phyloP scores from a whole-genome alignment of 2,329 filamentous ascomycete species.

The Clonostachys chloroleuca region DNA sequence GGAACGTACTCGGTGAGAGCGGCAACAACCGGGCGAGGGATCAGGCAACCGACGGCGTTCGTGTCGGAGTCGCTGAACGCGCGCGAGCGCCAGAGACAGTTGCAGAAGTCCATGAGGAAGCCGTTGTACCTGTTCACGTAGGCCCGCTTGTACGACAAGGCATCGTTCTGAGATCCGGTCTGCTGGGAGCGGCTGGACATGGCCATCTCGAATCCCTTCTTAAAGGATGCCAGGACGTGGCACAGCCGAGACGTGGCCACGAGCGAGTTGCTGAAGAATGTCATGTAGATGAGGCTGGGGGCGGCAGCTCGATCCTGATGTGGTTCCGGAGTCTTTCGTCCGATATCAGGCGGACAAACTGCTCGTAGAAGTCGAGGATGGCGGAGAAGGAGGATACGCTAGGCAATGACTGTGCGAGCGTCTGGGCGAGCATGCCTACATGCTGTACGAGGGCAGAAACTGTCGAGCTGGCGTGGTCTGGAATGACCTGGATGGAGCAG shows the following conservation, averaged over 20 bases:
- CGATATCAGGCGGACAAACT: conserved; percentile 51
- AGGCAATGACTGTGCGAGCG: conserved; percentile 50
- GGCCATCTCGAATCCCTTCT: conserved; percentile 66
- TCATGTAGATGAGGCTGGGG: conserved; percentile 63
- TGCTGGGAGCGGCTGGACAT: conserved; percentile 23
- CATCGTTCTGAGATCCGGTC: conserved; percentile 13
- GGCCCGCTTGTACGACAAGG: conserved; percentile 45
- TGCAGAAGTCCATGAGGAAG: conserved; percentile 83
- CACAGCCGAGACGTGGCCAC: conserved; percentile 65
- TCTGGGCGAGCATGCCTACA: conserved; percentile 51
- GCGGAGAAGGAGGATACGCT: conserved; percentile 41
- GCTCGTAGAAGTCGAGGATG: conserved; percentile 68
- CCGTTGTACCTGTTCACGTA: conserved; percentile 73
- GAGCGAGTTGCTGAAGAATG: conserved; percentile 63
- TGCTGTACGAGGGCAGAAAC: conserved; percentile 39
- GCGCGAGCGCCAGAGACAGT: conserved; percentile 73
- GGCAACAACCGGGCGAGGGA: conserved; percentile 37
- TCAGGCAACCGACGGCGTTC: conserved; percentile 53
- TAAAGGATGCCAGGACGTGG: conserved; percentile 66
- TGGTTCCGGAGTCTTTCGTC: conserved; percentile 42
- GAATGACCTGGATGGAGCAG: conserved; percentile 28
- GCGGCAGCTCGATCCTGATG: conserved; percentile 65
- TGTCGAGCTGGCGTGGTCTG: conserved; percentile 25
- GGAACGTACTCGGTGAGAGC: conserved; percentile 42
- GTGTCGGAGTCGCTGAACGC: conserved; percentile 63